Conservation (phyloP, 495 filamentous ascomycete species). For the Evernia prunastri region DNA sequence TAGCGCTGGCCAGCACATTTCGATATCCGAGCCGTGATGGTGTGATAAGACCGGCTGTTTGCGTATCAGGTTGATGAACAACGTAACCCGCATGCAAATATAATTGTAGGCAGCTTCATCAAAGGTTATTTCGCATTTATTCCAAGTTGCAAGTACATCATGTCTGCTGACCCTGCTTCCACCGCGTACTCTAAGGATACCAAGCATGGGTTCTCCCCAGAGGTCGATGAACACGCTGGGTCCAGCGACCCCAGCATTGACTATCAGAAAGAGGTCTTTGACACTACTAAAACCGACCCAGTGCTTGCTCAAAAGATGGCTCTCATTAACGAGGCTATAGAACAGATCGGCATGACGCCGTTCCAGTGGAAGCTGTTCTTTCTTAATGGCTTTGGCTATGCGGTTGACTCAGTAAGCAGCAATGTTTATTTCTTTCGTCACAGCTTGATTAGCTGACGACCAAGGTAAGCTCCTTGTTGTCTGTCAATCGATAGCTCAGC, state of each 20-base stretch:
- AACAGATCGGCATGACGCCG: slow-evolving; percentile 33
- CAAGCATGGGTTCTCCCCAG: slow-evolving; percentile 12
- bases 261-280: slow-evolving; percentile 21
- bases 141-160: slow-evolving; percentile 4
- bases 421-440: slow-evolving; percentile 9
- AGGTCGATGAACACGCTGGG: slow-evolving; percentile 10
- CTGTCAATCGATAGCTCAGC: slow-evolving; percentile 34
- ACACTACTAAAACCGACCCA: slow-evolving; percentile 24
- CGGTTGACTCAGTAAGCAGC: slow-evolving; percentile 31
- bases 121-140: slow-evolving; percentile 10
- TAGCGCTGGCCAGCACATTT: slow-evolving; percentile 2
- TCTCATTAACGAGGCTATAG: slow-evolving; percentile 30
- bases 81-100: slow-evolving; percentile 1
- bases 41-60: no score
- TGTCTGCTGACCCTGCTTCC: slow-evolving; percentile 9
- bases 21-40: slow-evolving; percentile 11
- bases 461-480: slow-evolving; percentile 33
- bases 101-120: slow-evolving; percentile 4
- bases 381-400: slow-evolving; percentile 36
- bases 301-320: slow-evolving; percentile 31
- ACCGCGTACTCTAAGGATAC: neutral
- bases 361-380: slow-evolving; percentile 35
- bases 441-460: slow-evolving; percentile 9
- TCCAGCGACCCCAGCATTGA: slow-evolving; percentile 15
- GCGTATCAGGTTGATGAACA: neutral